Evolutionary conservation across 2,329 filamentous ascomycete species (phyloP), one percentile per base, ranked within the genome.

Genomic region (Pestalotiopsis fici): DNA sequence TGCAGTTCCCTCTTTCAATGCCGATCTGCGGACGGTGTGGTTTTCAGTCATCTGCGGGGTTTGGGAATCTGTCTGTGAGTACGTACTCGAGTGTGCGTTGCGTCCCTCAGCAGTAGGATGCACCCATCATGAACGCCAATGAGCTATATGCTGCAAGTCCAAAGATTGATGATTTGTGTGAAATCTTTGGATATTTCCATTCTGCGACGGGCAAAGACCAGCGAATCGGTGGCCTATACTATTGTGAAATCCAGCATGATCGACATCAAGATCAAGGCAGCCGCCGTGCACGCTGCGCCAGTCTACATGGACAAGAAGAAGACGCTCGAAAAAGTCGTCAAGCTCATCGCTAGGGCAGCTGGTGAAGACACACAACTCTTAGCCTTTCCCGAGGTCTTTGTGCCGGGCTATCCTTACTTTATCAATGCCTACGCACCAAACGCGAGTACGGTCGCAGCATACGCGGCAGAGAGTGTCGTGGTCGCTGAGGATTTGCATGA

Each of bases 381-480:
- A 35, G 70, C 67, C n/a, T 71, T 72, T 62, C 70, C 71, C 27
- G 71, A 73, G 64, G 68, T 66, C 2, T 73, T 73, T 64, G 63
- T 73, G 2, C 71, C 71, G 4, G 71, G 71, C 7, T 72, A 70
- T 27, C 71, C 71, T 77, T 74, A 74, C 65, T 75, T 72, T 43
- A 72, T 69, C 27, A 69, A 74, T 65, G 71, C 70, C 59, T 74
- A 74, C 39, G 68, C 73, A 0, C 71, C 73, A 1, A 71, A 74
- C 60, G 69, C 69, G 27, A 23, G 54, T 6, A 73, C 71, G 3
- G 70, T 75, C 2, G 70, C 71, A 0, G 62, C 65, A 25, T 75
- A 75, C 55, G 68, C 70, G 13, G 68, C 70, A 43, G 64, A 75
- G 39, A 70, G 66, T 61, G 71, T 75, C 37, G 69, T 71, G 11